phyloP scores from a whole-genome alignment of 768 basidiomycete genomes.

The Melanogaster broomeanus region DNA sequence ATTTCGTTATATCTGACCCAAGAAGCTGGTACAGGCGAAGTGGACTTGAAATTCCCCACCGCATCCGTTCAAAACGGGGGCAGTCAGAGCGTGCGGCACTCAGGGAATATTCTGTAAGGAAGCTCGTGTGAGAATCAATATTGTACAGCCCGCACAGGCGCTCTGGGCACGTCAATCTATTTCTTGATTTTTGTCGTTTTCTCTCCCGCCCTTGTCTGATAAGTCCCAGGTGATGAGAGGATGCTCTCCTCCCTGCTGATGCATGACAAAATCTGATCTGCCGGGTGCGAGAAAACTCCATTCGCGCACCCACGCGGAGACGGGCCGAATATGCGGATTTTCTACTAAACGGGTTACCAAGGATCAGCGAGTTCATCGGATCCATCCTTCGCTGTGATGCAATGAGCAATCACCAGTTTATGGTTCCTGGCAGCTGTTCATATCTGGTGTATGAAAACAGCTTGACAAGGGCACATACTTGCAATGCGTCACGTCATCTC shows the following conservation, averaged over 20 bases:
- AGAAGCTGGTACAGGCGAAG: conserved; percentile 9
- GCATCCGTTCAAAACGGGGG: conserved; percentile 24
- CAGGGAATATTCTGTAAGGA: conserved; percentile 15
- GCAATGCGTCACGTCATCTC: conserved; percentile 22
- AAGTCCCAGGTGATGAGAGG: conserved; percentile 2
- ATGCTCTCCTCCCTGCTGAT: not conserved
- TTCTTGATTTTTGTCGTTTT: conserved; percentile 5
- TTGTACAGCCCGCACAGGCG: no score
- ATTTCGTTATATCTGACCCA: conserved; percentile 11
- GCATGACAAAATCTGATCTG: not conserved
- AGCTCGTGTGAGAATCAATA: conserved; percentile 18
- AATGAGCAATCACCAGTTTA: conserved; percentile 2
- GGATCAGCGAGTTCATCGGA: not conserved
- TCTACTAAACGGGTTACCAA: not conserved
- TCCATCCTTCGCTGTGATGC: not conserved
- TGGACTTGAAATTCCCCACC: conserved; percentile 1
- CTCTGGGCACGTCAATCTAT: conserved; percentile 4
- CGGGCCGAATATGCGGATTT: conserved; percentile 7
- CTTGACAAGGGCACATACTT: not conserved
- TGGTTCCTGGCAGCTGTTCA: conserved; percentile 10
- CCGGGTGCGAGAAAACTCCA: not conserved
- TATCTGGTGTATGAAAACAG: not conserved
- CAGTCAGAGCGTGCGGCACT: not conserved
- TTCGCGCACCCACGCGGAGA: not conserved
- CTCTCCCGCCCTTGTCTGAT: conserved; percentile 3